A percentile compares a stretch with the other conserved stretches of the same genome.
Evolutionary conservation across 2,329 filamentous ascomycete species (phyloP).

Genomic region (Diaporthe australafricana): DNA sequence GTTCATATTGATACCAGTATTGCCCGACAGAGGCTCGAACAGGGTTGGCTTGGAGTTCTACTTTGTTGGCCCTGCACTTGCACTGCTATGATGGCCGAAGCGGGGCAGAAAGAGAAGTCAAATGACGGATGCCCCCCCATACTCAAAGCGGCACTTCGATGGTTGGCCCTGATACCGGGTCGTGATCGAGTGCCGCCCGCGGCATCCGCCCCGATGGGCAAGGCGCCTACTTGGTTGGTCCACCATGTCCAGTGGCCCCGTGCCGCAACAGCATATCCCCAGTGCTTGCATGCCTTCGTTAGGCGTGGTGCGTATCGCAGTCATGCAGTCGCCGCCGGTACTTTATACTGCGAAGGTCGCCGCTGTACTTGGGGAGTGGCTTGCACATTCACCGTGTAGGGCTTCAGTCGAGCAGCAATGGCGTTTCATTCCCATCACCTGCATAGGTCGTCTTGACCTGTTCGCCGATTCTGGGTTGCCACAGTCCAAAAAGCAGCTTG

Average conservation of each 20-base stretch:
- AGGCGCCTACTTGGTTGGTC: conserved; percentile 5
- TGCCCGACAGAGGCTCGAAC: not conserved
- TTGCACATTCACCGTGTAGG: not conserved
- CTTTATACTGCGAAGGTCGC: not conserved
- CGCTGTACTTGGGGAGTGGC: not conserved
- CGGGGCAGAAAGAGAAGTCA: conserved; percentile 22
- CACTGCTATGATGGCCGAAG: conserved; percentile 2
- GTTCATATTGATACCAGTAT: not conserved
- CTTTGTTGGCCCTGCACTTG: conserved; percentile 1
- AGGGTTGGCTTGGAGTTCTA: conserved; percentile 12
- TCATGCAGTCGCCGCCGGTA: not conserved
- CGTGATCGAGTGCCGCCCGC: conserved; percentile 20
- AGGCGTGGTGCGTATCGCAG: not conserved
- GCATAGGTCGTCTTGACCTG: conserved; percentile 24
- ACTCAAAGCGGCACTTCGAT: conserved; percentile 20
- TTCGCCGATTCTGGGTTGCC: conserved; percentile 23
- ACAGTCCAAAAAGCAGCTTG: conserved; percentile 29
- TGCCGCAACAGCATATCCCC: conserved; percentile 5
- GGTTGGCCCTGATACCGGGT: conserved; percentile 15
- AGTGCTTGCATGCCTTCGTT: conserved; percentile 9
- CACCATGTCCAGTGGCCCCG: conserved; percentile 3
- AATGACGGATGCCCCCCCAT: conserved; percentile 7
- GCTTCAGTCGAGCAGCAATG: not conserved
- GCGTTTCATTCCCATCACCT: conserved; percentile 8
- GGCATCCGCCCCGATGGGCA: conserved; percentile 18